Evolutionary conservation across 345 rosid species (phyloP), one percentile per base, ranked within the genome.

Genomic region (Corymbia maculata): DNA sequence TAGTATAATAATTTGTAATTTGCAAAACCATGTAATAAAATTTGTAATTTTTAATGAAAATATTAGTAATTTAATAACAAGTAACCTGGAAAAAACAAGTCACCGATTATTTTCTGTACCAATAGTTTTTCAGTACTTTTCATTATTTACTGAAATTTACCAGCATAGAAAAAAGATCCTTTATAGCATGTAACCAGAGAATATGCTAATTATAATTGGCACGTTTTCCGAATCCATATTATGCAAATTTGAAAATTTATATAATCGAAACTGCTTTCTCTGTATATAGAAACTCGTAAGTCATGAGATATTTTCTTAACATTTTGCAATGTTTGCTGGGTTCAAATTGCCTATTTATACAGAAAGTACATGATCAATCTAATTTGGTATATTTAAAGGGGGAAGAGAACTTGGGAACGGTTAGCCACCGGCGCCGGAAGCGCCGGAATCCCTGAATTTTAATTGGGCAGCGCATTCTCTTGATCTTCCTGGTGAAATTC

Each of bases 391-490:
- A 94, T 90, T 91, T 86, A 87, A 70, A 79, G 85, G 94, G 86
- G 44, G 98, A 92, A 85, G 93, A 93, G 87, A 94, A 94, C 86
- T 90, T 97, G 32, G 96, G 92, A 84, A 94, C 51, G 86, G 89
- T 91, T 85, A 93, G 89, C 95, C 94, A 96, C 86, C 92, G 92
- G 85, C 91, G 92, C 50, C 89, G 93, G 88, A 97, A 94, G 64
- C 94, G 94, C 61, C 86, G 85, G 92, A 94, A 94, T 12, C 96
- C 96, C 14, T 91, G 94, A 85, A 95, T 93, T 93, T 92, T 97
- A 68, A 97, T 92, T 51, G 95, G 92, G 88, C 90, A 94, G 86
- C 92, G 95, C 79, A 94, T 89, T 89, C 90, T 93, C 90, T 88
- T 95, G 87, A 95, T 91, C 93, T 92, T 95, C 89, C 85, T 94